phyloP scores from a whole-genome alignment of 139 green algal genomes.

The Monoraphidium neglectum region DNA sequence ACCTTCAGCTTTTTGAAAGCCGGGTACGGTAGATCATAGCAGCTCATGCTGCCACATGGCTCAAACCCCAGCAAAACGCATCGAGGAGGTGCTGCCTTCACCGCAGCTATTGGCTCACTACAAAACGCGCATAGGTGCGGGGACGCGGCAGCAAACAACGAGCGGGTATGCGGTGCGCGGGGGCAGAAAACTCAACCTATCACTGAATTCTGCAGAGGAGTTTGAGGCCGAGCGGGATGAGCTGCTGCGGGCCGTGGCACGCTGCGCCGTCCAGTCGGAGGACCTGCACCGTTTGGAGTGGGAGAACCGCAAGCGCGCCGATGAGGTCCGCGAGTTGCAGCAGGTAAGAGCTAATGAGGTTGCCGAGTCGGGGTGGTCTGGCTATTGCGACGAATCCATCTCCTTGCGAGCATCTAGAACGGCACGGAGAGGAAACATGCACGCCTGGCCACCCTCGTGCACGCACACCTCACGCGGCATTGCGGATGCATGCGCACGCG shows the following conservation, averaged over 20 bases:
- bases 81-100: conserved; percentile 30
- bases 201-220: conserved; percentile 46
- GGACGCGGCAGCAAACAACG: background rate
- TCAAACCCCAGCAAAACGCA: background rate
- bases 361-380: too few species aligned
- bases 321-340: conserved; percentile 84
- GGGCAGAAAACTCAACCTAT: background rate
- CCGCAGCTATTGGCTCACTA: conserved; percentile 54
- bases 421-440: too few species aligned
- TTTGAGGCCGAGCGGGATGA: conserved; percentile 78
- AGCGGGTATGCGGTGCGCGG: background rate
- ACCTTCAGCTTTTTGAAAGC: too few species aligned
- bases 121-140: conserved; percentile 45
- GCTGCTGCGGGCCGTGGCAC: conserved; percentile 66
- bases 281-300: conserved; percentile 70
- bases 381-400: too few species aligned
- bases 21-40: too few species aligned
- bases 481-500: too few species aligned
- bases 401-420: too few species aligned
- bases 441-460: background rate
- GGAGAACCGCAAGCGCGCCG: conserved; percentile 72
- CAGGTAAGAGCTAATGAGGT: too few species aligned
- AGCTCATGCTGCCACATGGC: too few species aligned
- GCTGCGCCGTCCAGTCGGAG: conserved; percentile 41
- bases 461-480: too few species aligned